These are phyloP conservation scores for Trematosphaeria pertusa DNA, from an alignment of 2,329 filamentous ascomycete species.

Conservation along the genomic window DNA sequence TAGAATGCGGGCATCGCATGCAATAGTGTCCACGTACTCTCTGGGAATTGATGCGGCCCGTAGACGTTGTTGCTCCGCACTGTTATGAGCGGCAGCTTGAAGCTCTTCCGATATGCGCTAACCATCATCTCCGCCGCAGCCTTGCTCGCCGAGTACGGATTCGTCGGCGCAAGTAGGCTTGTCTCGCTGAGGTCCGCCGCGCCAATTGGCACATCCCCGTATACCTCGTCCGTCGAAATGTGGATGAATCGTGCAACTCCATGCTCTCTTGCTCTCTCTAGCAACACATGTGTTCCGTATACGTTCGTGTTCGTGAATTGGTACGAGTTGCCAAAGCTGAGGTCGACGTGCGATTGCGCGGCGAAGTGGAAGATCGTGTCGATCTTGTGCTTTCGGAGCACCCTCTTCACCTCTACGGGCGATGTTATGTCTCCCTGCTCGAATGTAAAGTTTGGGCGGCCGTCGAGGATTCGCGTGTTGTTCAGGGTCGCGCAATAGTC, in stretches of 20 bases:
- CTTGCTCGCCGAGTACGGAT: conserved; percentile 82
- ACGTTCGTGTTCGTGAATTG: conserved; percentile 83
- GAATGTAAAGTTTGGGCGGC: conserved; percentile 76
- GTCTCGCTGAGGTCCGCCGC: conserved; percentile 75
- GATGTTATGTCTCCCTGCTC: conserved; percentile 81
- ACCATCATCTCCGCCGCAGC: conserved; percentile 85
- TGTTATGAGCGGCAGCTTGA: conserved; percentile 80
- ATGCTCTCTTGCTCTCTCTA: conserved; percentile 77
- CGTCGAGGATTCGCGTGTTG: conserved; percentile 74
- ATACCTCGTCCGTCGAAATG: conserved; percentile 85
- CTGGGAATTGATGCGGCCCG: conserved; percentile 82
- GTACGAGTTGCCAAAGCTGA: conserved; percentile 84
- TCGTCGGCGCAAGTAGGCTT: conserved; percentile 78
- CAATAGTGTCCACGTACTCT: conserved; percentile 65
- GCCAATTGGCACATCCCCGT: conserved; percentile 77
- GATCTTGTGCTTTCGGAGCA: conserved; percentile 73
- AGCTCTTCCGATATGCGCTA: conserved; percentile 85
- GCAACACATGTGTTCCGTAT: conserved; percentile 80
- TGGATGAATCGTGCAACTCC: conserved; percentile 78
- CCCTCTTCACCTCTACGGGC: conserved; percentile 71
- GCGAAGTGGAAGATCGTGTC: conserved; percentile 86
- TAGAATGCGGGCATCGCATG: conserved; percentile 4
- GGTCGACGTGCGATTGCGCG: conserved; percentile 83
- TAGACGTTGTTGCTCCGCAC: conserved; percentile 87
- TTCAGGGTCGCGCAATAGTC: conserved; percentile 83